Base-by-base conservation (phyloP, 2,329 filamentous ascomycete species). In the Leptosphaerulina australis region DNA sequence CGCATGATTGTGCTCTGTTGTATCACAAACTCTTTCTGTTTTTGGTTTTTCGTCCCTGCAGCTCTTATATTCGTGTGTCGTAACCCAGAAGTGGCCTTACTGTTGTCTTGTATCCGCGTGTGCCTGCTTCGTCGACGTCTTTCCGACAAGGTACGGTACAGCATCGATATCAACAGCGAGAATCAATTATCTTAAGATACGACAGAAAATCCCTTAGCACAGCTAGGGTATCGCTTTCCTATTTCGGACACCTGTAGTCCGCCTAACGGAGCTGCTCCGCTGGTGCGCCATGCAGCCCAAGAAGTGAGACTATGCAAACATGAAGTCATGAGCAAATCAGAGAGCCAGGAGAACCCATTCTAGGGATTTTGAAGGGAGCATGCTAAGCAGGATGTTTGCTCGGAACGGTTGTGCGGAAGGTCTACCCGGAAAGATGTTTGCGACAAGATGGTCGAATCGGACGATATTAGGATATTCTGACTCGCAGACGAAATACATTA, bases 181-280 rank as follows among this genome's bases (percentile, higher is more conserved):
- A 11, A 12, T 44, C 14, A 10, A 12, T 1, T 14, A 28, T n/a
- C n/a, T n/a, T n/a, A n/a, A n/a, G n/a, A n/a, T n/a, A n/a, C n/a
- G n/a, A n/a, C n/a, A n/a, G 14, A 14, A 39, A 11, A 12, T 44
- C 14, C n/a, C 15, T 1, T 14, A 28, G 20, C 24, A 30, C 41
- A 15, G 11, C 41, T 51, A 51, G 22, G 34, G 41, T 30, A 24
- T 51, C 48, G 30, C 8, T 51, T 45, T 36, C 40, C 35, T 45
- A 24, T 31, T 44, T 9, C n/a, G 36, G 41, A 21, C 30, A 20
- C 14, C 18, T 25, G 31, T 31, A 11, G 28, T 9, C 21, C 34
- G 12, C 47, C 48, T 36, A 28, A 36, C 48, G 48, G 48, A 51
- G 48, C 21, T 45, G 48, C 48, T 51, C 48, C 48, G 48, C 20